Conservation (phyloP, 768 basidiomycete genomes). For the Nevesoporus exiguus region DNA sequence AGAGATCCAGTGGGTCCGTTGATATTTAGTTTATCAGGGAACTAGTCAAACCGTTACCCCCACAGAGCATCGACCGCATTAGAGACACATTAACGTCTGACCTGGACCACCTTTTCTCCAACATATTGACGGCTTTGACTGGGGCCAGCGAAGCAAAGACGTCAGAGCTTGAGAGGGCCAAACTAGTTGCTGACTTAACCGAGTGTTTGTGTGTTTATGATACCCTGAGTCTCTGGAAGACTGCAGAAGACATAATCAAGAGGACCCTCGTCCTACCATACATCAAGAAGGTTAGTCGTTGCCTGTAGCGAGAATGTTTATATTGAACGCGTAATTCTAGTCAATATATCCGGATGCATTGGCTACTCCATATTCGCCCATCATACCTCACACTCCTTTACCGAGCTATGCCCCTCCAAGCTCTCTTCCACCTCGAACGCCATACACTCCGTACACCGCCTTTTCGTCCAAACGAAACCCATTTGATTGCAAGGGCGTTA, state of each 20-base stretch:
- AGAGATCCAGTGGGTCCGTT: conserved; percentile 80
- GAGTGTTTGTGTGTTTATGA: conserved; percentile 84
- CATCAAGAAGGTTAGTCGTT: conserved; percentile 60
- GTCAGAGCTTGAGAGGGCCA: conserved; percentile 63
- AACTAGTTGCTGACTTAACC: conserved; percentile 60
- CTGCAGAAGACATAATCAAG: conserved; percentile 85
- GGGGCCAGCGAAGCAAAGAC: conserved; percentile 46
- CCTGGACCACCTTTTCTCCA: conserved; percentile 76
- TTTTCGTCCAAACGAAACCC: conserved; percentile 42
- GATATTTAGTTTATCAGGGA: conserved; percentile 13
- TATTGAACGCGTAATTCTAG: conserved; percentile 37
- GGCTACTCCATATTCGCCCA: conserved; percentile 65
- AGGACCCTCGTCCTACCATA: conserved; percentile 70
- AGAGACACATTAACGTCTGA: conserved; percentile 82
- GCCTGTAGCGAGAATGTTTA: background rate
- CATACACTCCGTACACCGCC: conserved; percentile 51
- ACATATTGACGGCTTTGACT: conserved; percentile 51
- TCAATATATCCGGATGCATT: conserved; percentile 73
- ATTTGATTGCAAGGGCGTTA: conserved; percentile 30
- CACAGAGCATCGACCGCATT: conserved; percentile 79
- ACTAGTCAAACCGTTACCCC: conserved; percentile 7
- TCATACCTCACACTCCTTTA: conserved; percentile 75
- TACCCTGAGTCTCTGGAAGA: conserved; percentile 72
- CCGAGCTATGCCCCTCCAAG: conserved; percentile 12
- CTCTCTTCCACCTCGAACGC: conserved; percentile 50